Percentiles rank a stretch among this genome's conserved stretches.
These are phyloP conservation scores for Botrytis porri DNA, from an alignment of 2,329 filamentous ascomycete genomes.

Conservation along the genomic window DNA sequence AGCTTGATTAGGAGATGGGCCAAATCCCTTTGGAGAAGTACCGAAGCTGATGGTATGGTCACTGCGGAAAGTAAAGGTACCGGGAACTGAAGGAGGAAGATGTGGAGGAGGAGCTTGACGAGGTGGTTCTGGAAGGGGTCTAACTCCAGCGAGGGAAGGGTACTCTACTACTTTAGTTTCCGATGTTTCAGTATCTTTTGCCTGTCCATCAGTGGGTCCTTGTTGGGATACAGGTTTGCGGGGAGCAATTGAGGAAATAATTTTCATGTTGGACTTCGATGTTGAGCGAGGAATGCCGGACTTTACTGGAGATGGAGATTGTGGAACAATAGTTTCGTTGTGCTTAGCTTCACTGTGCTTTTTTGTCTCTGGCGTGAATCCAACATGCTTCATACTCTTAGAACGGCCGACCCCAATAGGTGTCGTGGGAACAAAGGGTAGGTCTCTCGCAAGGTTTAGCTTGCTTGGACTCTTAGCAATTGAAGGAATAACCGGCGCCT, in stretches of 20 bases:
- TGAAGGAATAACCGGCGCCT: constrained; percentile 29
- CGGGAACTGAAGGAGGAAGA: constrained; percentile 44
- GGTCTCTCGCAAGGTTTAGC: constrained; percentile 53
- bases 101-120: constrained; percentile 19
- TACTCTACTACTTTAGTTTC: constrained; percentile 28
- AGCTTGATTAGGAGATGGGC: constrained; percentile 55
- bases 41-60: constrained; percentile 63
- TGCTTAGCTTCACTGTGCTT: constrained; percentile 49
- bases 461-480: constrained; percentile 43
- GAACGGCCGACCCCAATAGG: constrained; percentile 48
- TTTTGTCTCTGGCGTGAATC: constrained; percentile 69
- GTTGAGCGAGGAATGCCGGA: constrained; percentile 46
- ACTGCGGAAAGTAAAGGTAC: constrained; percentile 63
- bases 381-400: constrained; percentile 68
- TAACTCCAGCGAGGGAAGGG: constrained; percentile 34
- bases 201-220: not conserved
- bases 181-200: not conserved
- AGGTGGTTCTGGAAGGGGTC: constrained; percentile 30
- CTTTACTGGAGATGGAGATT: constrained; percentile 57
- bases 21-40: constrained; percentile 50
- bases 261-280: constrained; percentile 37
- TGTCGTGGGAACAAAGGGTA: constrained; percentile 57
- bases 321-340: constrained; percentile 40
- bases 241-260: not conserved
- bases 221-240: not conserved